Evolutionary conservation across 2,329 filamentous ascomycete species (phyloP), one percentile per base, ranked within the genome.

Genomic region (Fonsecaea monophora): DNA sequence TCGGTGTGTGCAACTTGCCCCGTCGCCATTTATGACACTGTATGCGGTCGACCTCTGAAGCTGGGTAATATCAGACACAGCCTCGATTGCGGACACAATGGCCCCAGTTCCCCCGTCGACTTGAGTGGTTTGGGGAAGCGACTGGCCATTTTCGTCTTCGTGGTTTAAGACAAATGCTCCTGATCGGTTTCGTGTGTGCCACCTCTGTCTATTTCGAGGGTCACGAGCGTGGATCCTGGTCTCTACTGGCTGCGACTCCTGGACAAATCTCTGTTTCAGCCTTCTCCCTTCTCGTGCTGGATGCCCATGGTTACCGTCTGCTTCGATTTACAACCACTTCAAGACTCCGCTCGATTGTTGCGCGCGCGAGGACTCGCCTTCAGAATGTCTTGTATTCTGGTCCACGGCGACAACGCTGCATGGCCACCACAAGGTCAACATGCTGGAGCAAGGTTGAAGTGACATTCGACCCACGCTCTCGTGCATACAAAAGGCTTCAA

Each of bases 281-380:
- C 68, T 69, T 65, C 58, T 50, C 65, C 53, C 15, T 57, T 65
- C 58, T 58, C 65, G 13, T 54, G 40, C 40, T 58, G 35, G 58
- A 75, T 48, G 30, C 45, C 45, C 66, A 74, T 74, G 79, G 13
- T 89, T 85, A 96, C 86, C 53, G 92, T 90, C 94, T 94, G 97
- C 66, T 85, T 0, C 88, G 89, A 64, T 89, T 84, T 1, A 90
- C 90, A 72, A 90, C 88, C 2, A 90, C 87, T 54, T 95, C 40
- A 64, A 18, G 48, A 34, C 25, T 15, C 40, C 50, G 53, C 38
- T 30, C 34, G 55, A 30, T 18, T 38, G 45, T 62, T 30, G 65
- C 68, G 68, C 64, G 65, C 66, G 65, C 65, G 57, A 66, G 45
- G 38, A 45, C 34, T 60, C 54, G 45, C 32, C 65, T 64, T 66